Conservation (phyloP, 1,284 basidiomycete species). For the Leccinum angustisporum region DNA sequence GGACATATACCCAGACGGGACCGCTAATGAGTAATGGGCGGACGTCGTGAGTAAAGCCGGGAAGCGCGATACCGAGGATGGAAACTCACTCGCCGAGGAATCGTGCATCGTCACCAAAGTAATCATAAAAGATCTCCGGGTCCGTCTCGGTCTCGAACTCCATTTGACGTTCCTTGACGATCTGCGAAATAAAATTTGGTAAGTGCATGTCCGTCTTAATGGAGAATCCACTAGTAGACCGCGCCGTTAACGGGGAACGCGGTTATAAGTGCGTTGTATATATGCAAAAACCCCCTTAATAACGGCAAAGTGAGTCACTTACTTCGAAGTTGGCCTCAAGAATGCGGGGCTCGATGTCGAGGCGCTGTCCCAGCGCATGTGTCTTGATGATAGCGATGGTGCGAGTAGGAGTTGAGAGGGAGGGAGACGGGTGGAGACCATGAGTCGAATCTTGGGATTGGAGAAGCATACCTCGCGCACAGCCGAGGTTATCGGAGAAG, state of each 20-base stretch:
- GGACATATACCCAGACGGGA: slow-evolving; percentile 83
- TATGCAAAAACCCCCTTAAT: slow-evolving; percentile 9
- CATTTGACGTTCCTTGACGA: slow-evolving; percentile 81
- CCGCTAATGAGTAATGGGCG: slow-evolving; percentile 45
- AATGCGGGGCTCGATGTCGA: slow-evolving; percentile 74
- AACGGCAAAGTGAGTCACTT: slow-evolving; percentile 18
- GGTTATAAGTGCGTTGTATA: slow-evolving; percentile 1
- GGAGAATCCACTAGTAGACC: slow-evolving; percentile 20
- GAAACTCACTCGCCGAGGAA: slow-evolving; percentile 69
- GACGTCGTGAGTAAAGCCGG: slow-evolving; percentile 5
- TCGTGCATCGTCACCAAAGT: slow-evolving; percentile 73
- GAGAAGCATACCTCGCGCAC: slow-evolving; percentile 1
- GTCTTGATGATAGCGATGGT: slow-evolving; percentile 79
- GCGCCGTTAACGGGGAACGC: slow-evolving; percentile 4
- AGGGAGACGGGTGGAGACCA: slow-evolving; percentile 10
- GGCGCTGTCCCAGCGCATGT: slow-evolving; percentile 65
- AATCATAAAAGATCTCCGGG: slow-evolving; percentile 69
- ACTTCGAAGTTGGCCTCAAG: slow-evolving; percentile 78
- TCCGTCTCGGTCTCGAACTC: slow-evolving; percentile 78
- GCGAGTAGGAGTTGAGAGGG: slow-evolving; percentile 43
- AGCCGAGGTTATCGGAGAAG: slow-evolving; percentile 15
- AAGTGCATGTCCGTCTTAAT: slow-evolving; percentile 4
- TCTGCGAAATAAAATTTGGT: slow-evolving; percentile 41
- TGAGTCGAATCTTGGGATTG: slow-evolving; percentile 8
- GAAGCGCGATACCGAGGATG: slow-evolving; percentile 7